These are phyloP conservation scores for Calonectria hawksworthii DNA, from an alignment of 2,329 filamentous ascomycete genomes.

Conservation along the genomic window DNA sequence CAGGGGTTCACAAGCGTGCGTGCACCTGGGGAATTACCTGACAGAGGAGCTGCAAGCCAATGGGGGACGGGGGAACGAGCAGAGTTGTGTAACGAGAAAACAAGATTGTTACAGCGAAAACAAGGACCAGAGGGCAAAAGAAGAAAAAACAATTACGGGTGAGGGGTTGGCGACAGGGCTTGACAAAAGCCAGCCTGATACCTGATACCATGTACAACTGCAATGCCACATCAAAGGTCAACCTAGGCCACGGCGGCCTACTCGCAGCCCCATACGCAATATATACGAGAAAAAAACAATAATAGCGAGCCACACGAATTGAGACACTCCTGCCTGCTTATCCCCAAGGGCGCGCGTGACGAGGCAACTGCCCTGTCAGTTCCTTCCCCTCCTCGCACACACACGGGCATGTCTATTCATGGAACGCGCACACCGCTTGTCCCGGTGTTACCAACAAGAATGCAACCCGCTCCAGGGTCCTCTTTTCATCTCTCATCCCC, in stretches of 20 bases:
- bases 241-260: neutral
- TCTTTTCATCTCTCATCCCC: neutral
- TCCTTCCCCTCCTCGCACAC: neutral
- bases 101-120: neutral
- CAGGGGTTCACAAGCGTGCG: neutral
- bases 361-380: neutral
- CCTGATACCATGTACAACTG: constrained; percentile 5
- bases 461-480: constrained; percentile 4
- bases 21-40: neutral
- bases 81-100: neutral
- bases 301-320: neutral
- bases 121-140: neutral
- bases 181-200: constrained; percentile 3
- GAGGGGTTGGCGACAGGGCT: neutral
- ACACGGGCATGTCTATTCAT: neutral
- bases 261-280: neutral
- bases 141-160: neutral
- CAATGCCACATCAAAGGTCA: neutral
- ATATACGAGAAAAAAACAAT: constrained; percentile 6
- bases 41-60: neutral
- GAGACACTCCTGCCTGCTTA: neutral
- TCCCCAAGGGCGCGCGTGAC: constrained; percentile 3
- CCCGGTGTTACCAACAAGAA: neutral
- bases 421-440: neutral
- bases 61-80: too few relatives aligned